phyloP scores from a whole-genome alignment of 331 rosid species.

The Dryas integrifolia region DNA sequence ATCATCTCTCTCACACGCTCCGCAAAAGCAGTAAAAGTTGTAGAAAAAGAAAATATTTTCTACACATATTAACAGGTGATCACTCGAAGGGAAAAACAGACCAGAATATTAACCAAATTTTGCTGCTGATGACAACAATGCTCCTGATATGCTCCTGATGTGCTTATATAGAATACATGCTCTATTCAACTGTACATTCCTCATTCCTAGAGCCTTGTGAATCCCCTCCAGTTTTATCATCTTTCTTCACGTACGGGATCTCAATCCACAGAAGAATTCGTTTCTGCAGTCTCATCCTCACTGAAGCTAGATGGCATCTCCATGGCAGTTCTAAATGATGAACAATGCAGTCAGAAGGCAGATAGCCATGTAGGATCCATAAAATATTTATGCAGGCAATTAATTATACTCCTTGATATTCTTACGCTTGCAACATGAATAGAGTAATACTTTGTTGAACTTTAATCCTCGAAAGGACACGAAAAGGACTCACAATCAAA shows the following conservation, averaged over 20 bases:
- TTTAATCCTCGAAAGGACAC: background rate
- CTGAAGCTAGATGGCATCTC: conserved; percentile 77
- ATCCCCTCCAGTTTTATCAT: conserved; percentile 19
- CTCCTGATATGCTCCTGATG: conserved; percentile 26
- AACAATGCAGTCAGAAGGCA: conserved; percentile 24
- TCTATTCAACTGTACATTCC: conserved; percentile 53
- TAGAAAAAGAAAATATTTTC: background rate
- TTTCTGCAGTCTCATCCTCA: conserved; percentile 80
- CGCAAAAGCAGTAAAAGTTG: conserved; percentile 5
- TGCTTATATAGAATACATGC: conserved; percentile 24
- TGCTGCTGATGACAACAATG: conserved; percentile 26
- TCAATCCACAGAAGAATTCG: conserved; percentile 67
- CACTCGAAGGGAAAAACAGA: conserved; percentile 29
- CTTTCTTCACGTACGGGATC: conserved; percentile 4
- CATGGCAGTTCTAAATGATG: conserved; percentile 50
- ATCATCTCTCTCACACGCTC: background rate
- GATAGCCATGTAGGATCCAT: background rate
- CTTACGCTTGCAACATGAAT: background rate
- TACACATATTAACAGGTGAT: conserved; percentile 47
- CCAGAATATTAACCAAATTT: conserved; percentile 8
- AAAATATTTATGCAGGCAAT: background rate
- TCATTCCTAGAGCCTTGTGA: conserved; percentile 37
- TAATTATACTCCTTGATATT: conserved; percentile 3
- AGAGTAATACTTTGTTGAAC: background rate
- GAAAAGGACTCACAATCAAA: background rate